phyloP scores from a whole-genome alignment of 2,329 filamentous ascomycete species.

The Shiraia bambusicola region DNA sequence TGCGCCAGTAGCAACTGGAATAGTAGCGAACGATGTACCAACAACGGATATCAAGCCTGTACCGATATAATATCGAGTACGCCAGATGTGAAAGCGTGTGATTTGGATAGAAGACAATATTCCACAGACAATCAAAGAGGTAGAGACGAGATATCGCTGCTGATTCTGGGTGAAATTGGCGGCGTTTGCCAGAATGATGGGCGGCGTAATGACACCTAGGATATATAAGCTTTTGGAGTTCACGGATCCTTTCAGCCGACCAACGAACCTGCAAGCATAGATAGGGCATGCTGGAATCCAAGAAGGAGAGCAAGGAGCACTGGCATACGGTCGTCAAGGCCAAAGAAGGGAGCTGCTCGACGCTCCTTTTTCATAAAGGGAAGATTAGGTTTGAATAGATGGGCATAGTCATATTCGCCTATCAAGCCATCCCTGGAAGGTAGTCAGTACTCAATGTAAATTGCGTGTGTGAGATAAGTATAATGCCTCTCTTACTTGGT shows the following conservation, averaged over 20 bases:
- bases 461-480: too few species aligned
- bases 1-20: conserved; percentile 70
- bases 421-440: conserved; percentile 67
- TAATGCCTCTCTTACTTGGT: conserved; percentile 51
- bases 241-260: too few species aligned
- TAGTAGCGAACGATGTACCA: conserved; percentile 75
- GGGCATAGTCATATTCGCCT: conserved; percentile 86
- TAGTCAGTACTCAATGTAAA: conserved; percentile 7
- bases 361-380: conserved; percentile 72
- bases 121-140: conserved; percentile 75
- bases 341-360: conserved; percentile 74
- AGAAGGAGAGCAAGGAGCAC: conserved; percentile 72
- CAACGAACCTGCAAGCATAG: conserved; percentile 59
- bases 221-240: too few species aligned
- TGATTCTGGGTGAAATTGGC: conserved; percentile 63
- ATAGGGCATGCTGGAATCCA: conserved; percentile 76
- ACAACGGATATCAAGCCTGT: conserved; percentile 80
- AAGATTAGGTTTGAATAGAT: conserved; percentile 78
- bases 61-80: conserved; percentile 64
- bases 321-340: conserved; percentile 77
- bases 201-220: conserved; percentile 68
- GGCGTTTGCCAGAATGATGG: conserved; percentile 68
- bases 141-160: conserved; percentile 77
- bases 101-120: conserved; percentile 76
- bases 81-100: conserved; percentile 68